phyloP scores from a whole-genome alignment of 1,284 basidiomycete species.

The Ganoderma sinense region DNA sequence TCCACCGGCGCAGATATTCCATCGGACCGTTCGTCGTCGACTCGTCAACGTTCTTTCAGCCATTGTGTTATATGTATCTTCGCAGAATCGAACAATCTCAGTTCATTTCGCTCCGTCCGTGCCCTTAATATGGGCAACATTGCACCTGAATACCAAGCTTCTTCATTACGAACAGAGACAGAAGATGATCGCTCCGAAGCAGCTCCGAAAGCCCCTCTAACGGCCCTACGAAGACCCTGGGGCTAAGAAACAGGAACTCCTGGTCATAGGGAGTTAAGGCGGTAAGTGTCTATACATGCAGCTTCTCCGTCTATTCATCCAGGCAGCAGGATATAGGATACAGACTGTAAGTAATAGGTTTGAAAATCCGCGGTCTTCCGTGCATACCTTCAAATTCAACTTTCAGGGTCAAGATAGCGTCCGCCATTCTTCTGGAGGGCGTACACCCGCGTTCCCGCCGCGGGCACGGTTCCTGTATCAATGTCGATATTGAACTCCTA shows the following conservation, averaged over 20 bases:
- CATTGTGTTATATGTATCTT: not conserved
- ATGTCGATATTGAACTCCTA: not conserved
- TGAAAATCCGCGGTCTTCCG: not conserved
- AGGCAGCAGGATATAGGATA: not conserved
- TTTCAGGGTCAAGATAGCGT: not conserved
- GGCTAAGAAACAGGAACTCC: not conserved
- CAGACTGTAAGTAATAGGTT: not conserved
- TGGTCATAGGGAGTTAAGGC: not conserved
- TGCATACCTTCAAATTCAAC: not conserved
- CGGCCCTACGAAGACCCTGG: not conserved
- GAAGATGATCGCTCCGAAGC: not conserved
- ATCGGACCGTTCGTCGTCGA: not conserved
- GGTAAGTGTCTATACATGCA: not conserved
- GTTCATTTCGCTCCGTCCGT: not conserved
- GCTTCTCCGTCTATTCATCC: slow-evolving; percentile 4
- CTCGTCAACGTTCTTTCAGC: not conserved
- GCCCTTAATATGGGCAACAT: not conserved
- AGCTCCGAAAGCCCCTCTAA: not conserved
- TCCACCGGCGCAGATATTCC: not conserved
- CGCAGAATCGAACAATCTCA: not conserved
- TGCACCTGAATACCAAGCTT: not conserved
- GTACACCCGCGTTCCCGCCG: not conserved
- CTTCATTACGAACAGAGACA: not conserved
- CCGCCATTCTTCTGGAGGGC: not conserved
- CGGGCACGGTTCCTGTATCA: not conserved